Evolutionary conservation across 495 filamentous ascomycete species (phyloP).

Genomic region (Talaromyces borbonicus): DNA sequence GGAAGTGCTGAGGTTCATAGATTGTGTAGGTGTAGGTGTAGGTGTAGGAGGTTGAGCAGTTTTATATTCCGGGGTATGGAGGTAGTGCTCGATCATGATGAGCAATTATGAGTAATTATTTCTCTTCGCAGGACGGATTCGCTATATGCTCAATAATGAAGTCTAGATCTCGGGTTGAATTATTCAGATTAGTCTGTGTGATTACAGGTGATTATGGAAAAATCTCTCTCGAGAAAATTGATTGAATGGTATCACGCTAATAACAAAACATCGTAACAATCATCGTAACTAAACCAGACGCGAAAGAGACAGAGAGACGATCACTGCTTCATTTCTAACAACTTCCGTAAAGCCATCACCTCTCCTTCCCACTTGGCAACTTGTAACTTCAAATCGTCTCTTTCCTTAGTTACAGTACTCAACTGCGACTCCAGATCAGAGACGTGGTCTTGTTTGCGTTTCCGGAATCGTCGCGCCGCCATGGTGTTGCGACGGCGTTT

Average conservation of each 20-base stretch:
- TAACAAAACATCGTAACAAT: not conserved
- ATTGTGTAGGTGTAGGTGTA: too few relatives aligned
- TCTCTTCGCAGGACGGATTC: too few relatives aligned
- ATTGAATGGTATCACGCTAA: not conserved
- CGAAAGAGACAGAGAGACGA: constrained; percentile 6
- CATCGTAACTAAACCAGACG: not conserved
- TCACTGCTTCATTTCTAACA: constrained; percentile 8
- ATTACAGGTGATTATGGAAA: too few relatives aligned
- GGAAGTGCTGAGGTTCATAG: too few relatives aligned
- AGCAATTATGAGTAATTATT: not conserved
- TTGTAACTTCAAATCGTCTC: constrained; percentile 47
- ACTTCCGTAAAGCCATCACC: constrained; percentile 13
- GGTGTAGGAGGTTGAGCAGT: too few relatives aligned
- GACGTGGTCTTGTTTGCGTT: constrained; percentile 50
- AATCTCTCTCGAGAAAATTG: not conserved
- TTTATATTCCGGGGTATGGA: too few relatives aligned
- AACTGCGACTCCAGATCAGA: constrained; percentile 43
- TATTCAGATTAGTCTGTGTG: too few relatives aligned
- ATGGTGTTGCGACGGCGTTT: constrained; percentile 51
- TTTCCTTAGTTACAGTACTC: constrained; percentile 38
- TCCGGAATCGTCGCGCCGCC: constrained; percentile 51
- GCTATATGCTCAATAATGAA: too few relatives aligned
- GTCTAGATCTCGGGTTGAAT: too few relatives aligned
- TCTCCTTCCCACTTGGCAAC: constrained; percentile 48
- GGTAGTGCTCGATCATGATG: not conserved